These are phyloP conservation scores for Eucalyptus sideroxylon DNA, from an alignment of 345 rosid species.

Conservation along the genomic window DNA sequence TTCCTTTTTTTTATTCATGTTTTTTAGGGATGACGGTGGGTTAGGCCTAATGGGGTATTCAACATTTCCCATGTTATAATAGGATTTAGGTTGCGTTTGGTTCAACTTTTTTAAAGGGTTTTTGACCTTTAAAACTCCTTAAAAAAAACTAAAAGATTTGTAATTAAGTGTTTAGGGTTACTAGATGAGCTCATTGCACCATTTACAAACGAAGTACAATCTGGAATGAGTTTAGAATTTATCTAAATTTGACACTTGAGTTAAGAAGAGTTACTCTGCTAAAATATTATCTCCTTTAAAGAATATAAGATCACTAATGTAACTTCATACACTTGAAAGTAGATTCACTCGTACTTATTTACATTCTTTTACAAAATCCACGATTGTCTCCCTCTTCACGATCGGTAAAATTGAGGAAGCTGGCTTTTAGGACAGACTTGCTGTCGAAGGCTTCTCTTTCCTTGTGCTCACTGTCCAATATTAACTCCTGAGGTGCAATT, in stretches of 20 bases:
- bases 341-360: background rate
- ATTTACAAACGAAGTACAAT: fast-evolving
- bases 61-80: too few relatives aligned
- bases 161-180: background rate
- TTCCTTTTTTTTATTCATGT: background rate
- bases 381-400: background rate
- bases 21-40: background rate
- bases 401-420: background rate
- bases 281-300: background rate
- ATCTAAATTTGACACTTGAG: background rate
- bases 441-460: background rate
- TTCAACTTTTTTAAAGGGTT: too few relatives aligned
- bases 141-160: too few relatives aligned
- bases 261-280: background rate
- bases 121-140: too few relatives aligned
- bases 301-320: background rate
- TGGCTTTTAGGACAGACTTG: background rate
- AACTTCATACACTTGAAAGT: background rate
- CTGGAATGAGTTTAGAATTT: background rate
- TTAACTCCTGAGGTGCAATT: background rate
- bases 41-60: background rate
- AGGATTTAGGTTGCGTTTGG: fast-evolving
- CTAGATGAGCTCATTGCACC: background rate
- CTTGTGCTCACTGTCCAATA: background rate
- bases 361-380: background rate